Base-by-base conservation (phyloP, 805 yeast species). In the Candida argentea region DNA sequence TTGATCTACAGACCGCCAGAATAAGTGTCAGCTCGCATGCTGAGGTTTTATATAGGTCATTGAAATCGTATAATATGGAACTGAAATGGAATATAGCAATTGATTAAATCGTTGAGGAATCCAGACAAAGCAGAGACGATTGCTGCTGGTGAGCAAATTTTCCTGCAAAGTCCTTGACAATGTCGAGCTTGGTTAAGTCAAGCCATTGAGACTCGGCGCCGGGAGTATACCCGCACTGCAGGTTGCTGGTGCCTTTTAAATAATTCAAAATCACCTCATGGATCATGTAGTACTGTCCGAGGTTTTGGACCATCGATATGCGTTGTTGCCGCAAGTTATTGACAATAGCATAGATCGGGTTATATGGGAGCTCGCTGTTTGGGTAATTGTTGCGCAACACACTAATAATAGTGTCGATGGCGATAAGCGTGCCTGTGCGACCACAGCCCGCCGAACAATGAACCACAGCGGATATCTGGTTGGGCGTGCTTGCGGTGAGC, bases 401-500 rank as follows among this genome's bases (percentile, higher is more conserved):
- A 24, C 41, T 47, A 22, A 50, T 40, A 16, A 61, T 37, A 9
- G 61, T 45, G 39, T 61, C 67, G 15, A 57, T 39, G 10, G 61
- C 46, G 25, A 57, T 52, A 24, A 58, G 55, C 2, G 95, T 82
- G 2, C 98, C 98, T 0, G 76, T 67, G 37, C 77, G 54, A 8
- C 77, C 77, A 35, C 75, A 73, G 0, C 77, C 77, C 0, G 77
- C 77, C 2, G 75, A 68, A 36, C 77, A 71, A 43, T 71, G 77
- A 15, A 81, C 82, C 25, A 85, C 48, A 5, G 61, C 30, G n/a
- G n/a, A n/a, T n/a, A n/a, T n/a, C n/a, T n/a, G n/a, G n/a, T n/a
- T n/a, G 5, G 42, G 39, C 22, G 31, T 35, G 7, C 25, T 10
- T 8, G 30, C 24, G 7, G 22, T 22, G 13, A 42, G 29, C 1